Conservation (phyloP, 306 rosid species). For the Begonia loranthoides region DNA sequence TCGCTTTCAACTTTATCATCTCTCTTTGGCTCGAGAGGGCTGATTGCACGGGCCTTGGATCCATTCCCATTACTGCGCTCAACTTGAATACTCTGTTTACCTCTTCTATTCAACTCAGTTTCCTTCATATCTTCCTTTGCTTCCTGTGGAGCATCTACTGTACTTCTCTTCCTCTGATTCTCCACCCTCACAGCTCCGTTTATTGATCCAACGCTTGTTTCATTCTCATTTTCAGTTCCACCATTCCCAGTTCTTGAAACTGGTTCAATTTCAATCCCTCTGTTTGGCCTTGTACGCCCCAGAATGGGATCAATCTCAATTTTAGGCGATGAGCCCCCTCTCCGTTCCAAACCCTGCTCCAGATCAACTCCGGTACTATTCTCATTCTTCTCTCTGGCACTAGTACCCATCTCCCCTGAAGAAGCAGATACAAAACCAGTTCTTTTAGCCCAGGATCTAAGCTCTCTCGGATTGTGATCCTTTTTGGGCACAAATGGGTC, state of each 20-base stretch:
- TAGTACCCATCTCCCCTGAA: slow-evolving; percentile 51
- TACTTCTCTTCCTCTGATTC: slow-evolving; percentile 22
- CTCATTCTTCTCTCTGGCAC: slow-evolving; percentile 40
- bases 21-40: slow-evolving; percentile 30
- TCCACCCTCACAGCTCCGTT: slow-evolving; percentile 20
- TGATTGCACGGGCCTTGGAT: slow-evolving; percentile 14
- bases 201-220: slow-evolving; percentile 19
- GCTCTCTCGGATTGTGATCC: slow-evolving; percentile 62
- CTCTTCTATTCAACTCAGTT: slow-evolving; percentile 22
- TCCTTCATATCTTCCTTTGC: slow-evolving; percentile 24
- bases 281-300: slow-evolving; percentile 39
- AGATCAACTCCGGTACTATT: slow-evolving; percentile 33
- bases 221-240: slow-evolving; percentile 22
- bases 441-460: slow-evolving; percentile 79
- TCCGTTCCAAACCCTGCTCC: slow-evolving; percentile 28
- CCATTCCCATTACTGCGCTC: slow-evolving; percentile 11
- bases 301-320: slow-evolving; percentile 76
- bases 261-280: slow-evolving; percentile 48
- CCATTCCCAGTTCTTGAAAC: slow-evolving; percentile 25
- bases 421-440: slow-evolving; percentile 78
- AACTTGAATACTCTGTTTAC: too few relatives aligned
- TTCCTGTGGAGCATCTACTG: slow-evolving; percentile 24
- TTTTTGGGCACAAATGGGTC: slow-evolving; percentile 54
- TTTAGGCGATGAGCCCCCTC: slow-evolving; percentile 55
- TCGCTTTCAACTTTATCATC: slow-evolving; percentile 25